Percentiles rank a stretch among this genome's conserved stretches.
phyloP scores from a whole-genome alignment of 2,329 filamentous ascomycete genomes.

The Chaetomium strumarium region DNA sequence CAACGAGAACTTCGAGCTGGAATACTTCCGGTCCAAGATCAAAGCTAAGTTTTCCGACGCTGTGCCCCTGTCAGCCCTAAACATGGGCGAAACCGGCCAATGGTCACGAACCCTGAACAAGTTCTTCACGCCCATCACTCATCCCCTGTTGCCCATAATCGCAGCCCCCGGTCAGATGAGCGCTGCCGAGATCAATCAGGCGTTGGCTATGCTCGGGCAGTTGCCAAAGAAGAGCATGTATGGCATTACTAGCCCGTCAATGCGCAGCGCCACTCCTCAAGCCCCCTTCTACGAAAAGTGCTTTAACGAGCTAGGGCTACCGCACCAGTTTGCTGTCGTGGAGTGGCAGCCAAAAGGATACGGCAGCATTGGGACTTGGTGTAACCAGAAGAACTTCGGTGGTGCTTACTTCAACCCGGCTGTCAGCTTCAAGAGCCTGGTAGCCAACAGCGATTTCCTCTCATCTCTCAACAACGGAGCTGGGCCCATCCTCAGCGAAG shows the following conservation, averaged over 20 bases:
- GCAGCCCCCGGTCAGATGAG: conserved; percentile 82
- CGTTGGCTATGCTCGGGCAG: conserved; percentile 71
- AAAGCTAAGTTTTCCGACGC: conserved; percentile 60
- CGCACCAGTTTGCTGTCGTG: conserved; percentile 70
- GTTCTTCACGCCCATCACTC: conserved; percentile 82
- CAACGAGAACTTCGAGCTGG: conserved; percentile 84
- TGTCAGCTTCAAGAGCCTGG: conserved; percentile 53
- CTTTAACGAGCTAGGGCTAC: conserved; percentile 77
- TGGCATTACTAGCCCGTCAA: conserved; percentile 66
- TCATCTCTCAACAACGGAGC: conserved; percentile 43
- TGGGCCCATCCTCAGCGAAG: conserved; percentile 62
- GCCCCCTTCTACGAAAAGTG: conserved; percentile 83
- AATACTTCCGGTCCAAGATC: conserved; percentile 79
- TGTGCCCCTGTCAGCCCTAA: conserved; percentile 74
- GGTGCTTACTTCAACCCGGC: conserved; percentile 77
- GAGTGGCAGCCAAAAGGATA: conserved; percentile 62
- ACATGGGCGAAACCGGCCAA: conserved; percentile 83
- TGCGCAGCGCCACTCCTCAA: conserved; percentile 59
- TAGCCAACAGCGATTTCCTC: conserved; percentile 50
- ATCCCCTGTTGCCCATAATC: conserved; percentile 75
- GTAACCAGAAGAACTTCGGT: conserved; percentile 69
- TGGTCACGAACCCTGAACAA: conserved; percentile 78
- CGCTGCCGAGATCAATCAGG: conserved; percentile 77
- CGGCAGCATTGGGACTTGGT: conserved; percentile 63
- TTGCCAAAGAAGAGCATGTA: conserved; percentile 75